These are phyloP conservation scores for Dothistroma septosporum DNA, from an alignment of 2,329 filamentous ascomycete species.

Conservation along the genomic window DNA sequence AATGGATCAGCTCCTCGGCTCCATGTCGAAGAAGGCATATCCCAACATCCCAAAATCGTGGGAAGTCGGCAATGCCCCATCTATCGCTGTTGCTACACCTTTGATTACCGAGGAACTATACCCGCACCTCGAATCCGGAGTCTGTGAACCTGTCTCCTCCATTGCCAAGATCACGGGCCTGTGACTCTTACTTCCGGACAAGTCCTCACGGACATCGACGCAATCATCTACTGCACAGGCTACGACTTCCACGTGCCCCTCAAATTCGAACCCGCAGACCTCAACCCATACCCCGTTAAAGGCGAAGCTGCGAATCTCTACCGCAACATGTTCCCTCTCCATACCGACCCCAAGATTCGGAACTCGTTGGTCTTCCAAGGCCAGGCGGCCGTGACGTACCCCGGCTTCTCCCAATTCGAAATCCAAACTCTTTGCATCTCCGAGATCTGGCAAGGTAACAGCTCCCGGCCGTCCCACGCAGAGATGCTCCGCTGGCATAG, in stretches of 20 bases:
- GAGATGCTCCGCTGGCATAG: constrained; percentile 31
- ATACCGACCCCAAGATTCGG: constrained; percentile 21
- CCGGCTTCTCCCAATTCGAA: constrained; percentile 31
- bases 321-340: constrained; percentile 33
- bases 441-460: constrained; percentile 33
- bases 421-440: constrained; percentile 31
- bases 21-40: constrained; percentile 9
- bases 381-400: constrained; percentile 20
- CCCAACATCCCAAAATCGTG: constrained; percentile 23
- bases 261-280: constrained; percentile 8
- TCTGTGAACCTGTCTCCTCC: constrained; percentile 27
- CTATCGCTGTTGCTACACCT: constrained; percentile 30
- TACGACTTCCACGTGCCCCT: constrained; percentile 28
- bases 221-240: constrained; percentile 38
- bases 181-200: constrained; percentile 34
- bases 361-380: constrained; percentile 34
- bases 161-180: constrained; percentile 27
- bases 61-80: constrained; percentile 27
- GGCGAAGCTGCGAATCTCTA: constrained; percentile 25
- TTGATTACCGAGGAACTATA: constrained; percentile 33
- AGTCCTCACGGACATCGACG: constrained; percentile 32
- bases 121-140: constrained; percentile 28
- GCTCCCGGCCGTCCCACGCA: constrained; percentile 21
- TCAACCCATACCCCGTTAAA: constrained; percentile 10
- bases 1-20: constrained; percentile 7